Evolutionary conservation across 768 basidiomycete species (phyloP).

Genomic region (Tylopilus cervinicoccineus): DNA sequence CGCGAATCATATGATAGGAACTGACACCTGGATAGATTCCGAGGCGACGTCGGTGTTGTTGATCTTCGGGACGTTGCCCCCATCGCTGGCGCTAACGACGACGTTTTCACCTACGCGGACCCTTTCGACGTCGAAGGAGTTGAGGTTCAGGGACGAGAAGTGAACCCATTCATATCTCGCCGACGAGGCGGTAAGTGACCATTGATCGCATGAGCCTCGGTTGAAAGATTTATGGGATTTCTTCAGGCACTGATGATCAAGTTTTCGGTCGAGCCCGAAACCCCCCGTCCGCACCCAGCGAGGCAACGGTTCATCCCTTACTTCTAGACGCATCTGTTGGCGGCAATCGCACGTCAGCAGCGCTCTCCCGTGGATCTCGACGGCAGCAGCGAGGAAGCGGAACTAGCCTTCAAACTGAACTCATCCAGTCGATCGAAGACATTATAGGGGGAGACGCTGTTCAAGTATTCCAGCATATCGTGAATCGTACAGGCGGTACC

Average conservation of each 20-base stretch:
- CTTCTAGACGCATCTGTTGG: conserved; percentile 59
- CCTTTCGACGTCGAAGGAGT: conserved; percentile 44
- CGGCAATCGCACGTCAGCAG: conserved; percentile 41
- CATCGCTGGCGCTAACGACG: conserved; percentile 35
- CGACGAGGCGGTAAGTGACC: conserved; percentile 41
- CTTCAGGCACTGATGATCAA: conserved; percentile 50
- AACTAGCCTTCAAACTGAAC: conserved; percentile 45
- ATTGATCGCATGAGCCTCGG: not conserved
- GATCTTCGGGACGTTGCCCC: conserved; percentile 33
- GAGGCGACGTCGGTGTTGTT: conserved; percentile 37
- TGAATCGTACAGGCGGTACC: conserved; percentile 54
- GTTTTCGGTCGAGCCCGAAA: conserved; percentile 63
- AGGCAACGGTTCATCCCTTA: conserved; percentile 78
- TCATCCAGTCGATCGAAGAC: conserved; percentile 75
- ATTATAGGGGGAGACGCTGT: conserved; percentile 78
- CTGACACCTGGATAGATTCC: conserved; percentile 34
- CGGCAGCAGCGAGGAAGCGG: conserved; percentile 55
- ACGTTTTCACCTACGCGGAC: conserved; percentile 54
- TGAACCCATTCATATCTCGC: conserved; percentile 44
- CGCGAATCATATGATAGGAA: not conserved
- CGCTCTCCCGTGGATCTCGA: conserved; percentile 47
- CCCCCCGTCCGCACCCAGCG: conserved; percentile 48
- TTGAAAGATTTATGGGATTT: not conserved
- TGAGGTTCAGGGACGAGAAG: conserved; percentile 41
- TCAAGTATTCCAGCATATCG: conserved; percentile 80